phyloP scores from a whole-genome alignment of 2,329 filamentous ascomycete species.

The Microcyclospora pomicola region DNA sequence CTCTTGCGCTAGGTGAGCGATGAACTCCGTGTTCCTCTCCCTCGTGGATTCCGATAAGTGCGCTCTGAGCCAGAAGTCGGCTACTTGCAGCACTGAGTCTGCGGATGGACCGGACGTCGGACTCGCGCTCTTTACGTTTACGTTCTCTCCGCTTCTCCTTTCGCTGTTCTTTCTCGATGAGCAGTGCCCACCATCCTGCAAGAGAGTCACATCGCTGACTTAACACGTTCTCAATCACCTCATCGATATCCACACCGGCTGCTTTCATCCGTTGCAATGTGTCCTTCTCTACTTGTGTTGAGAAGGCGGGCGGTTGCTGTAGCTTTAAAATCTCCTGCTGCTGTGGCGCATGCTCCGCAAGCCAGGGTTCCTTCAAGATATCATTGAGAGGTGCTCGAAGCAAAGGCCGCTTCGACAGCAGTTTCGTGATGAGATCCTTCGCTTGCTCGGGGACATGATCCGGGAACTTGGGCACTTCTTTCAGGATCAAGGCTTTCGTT shows the following conservation, averaged over 20 bases:
- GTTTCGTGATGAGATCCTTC: conserved; percentile 56
- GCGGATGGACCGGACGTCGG: conserved; percentile 63
- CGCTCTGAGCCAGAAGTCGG: conserved; percentile 59
- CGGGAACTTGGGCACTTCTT: conserved; percentile 73
- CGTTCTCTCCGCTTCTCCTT: conserved; percentile 69
- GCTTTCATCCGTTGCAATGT: conserved; percentile 85
- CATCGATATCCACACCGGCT: conserved; percentile 85
- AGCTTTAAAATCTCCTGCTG: conserved; percentile 83
- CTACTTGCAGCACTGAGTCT: conserved; percentile 82
- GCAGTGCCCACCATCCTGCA: conserved; percentile 88
- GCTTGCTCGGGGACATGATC: conserved; percentile 67
- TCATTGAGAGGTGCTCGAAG: conserved; percentile 70
- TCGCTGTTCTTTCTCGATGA: conserved; percentile 86
- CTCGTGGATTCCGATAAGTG: conserved; percentile 65
- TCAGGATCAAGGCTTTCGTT: conserved; percentile 73
- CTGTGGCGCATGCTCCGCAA: conserved; percentile 71
- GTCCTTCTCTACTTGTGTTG: conserved; percentile 76
- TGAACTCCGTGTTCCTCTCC: conserved; percentile 41
- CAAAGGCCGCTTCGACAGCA: conserved; percentile 85
- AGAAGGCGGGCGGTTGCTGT: conserved; percentile 67
- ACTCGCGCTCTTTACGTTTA: conserved; percentile 73
- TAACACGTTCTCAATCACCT: conserved; percentile 85
- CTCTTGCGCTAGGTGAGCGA: conserved; percentile 53
- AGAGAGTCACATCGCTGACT: conserved; percentile 79
- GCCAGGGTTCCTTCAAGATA: conserved; percentile 75